Evolutionary conservation across 768 basidiomycete genomes (phyloP), one percentile per base, ranked within the genome.

Genomic region (Tylopilus sp.): DNA sequence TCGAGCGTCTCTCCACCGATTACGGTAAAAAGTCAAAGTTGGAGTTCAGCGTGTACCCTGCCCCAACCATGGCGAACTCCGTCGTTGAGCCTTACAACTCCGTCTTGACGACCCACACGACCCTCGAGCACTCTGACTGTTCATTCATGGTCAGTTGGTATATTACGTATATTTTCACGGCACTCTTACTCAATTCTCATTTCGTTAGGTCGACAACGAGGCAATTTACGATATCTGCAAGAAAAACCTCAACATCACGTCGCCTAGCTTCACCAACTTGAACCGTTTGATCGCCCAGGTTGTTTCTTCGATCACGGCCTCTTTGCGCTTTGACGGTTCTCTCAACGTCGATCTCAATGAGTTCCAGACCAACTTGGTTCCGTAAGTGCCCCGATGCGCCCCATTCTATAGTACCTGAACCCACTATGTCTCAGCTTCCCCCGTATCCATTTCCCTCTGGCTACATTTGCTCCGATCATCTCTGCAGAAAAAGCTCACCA

Each of bases 21-120:
- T 99, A 97, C 63, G 96, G 96, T 71, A 99, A 98, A 77, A 99
- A 98, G 77, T 94, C 91, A 51, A 98, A 98, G 79, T 84, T 98
- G 58, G 95, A 99, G 74, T 98, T 98, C 79, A 89, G 91, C 60
- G 92, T 97, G 38, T 97, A 96, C 74, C 95, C 95, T 44, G 91
- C 94, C 7, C 94, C 94, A 12, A 87, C 89, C 65, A 81, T 95
- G 70, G 87, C 92, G 28, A 94, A 86, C 74, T 96, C 95, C 12
- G 91, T 98, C 48, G 96, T 98, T 26, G 96, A 98, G 76, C 96
- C 96, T 1, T 98, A 98, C 80, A 98, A 98, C 81, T 86, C 89
- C 11, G 90, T 96, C 45, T 76, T 98, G 65, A 98, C 96, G 42
- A 98, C 96, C 34, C 96, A 98, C 78, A 97, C 95, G 50, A 98